Percentiles rank a stretch among this genome's conserved stretches.
phyloP scores from a whole-genome alignment of 148 eudicot genomes.

The Dysphania ambrosioides region DNA sequence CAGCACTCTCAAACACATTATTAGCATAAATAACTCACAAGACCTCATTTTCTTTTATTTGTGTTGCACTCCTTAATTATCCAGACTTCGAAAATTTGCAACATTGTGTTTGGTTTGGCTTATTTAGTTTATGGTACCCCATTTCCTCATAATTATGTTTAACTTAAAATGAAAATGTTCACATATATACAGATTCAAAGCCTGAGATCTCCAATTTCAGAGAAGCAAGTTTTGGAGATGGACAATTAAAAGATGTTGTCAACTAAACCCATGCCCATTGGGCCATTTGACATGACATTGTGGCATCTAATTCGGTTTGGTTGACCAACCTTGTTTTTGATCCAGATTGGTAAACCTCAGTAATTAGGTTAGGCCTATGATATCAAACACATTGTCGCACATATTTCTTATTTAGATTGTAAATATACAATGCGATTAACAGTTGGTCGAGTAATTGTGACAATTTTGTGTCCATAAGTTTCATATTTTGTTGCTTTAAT shows the following conservation, averaged over 20 bases:
- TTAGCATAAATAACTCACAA: too few species aligned
- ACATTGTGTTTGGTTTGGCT: too few species aligned
- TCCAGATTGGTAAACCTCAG: constrained; percentile 32
- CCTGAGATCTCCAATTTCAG: constrained; percentile 51
- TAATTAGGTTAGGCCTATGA: neutral
- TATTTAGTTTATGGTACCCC: too few species aligned
- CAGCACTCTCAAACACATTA: too few species aligned
- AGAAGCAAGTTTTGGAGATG: constrained; percentile 84
- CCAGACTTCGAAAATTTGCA: too few species aligned
- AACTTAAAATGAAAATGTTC: neutral
- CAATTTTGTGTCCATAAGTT: too few species aligned
- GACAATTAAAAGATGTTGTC: constrained; percentile 44
- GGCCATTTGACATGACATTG: constrained; percentile 65
- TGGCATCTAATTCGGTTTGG: constrained; percentile 46
- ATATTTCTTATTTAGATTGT: too few species aligned
- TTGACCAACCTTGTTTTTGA: constrained; percentile 38
- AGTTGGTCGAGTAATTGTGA: neutral
- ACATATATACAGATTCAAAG: constrained; percentile 35
- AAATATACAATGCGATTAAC: too few species aligned
- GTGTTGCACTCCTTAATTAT: too few species aligned
- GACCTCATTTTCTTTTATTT: too few species aligned
- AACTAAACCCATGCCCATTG: constrained; percentile 61
- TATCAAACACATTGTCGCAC: neutral
- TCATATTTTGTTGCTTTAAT: neutral
- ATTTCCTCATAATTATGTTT: too few species aligned